phyloP scores from a whole-genome alignment of 2,329 filamentous ascomycete genomes.

The Diaporthe australafricana region DNA sequence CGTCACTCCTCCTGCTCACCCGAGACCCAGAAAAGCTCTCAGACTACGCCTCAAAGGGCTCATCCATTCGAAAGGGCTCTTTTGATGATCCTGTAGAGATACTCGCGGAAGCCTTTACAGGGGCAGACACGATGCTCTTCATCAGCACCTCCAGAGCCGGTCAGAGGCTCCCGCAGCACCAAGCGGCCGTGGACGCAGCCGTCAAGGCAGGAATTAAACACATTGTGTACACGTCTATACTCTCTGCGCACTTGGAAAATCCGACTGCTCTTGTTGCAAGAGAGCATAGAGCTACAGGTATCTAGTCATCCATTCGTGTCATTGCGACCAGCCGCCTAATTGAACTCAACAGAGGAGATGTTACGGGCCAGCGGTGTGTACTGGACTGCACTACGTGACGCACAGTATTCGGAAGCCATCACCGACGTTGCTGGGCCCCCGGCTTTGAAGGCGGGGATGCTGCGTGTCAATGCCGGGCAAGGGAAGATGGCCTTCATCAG shows the following conservation, averaged over 20 bases:
- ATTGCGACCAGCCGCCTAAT: background rate
- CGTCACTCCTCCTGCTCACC: background rate
- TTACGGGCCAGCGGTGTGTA: background rate
- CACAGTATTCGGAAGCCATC: slow-evolving; percentile 2
- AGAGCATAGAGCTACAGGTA: slow-evolving; percentile 11
- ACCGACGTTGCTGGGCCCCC: slow-evolving; percentile 6
- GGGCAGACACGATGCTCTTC: slow-evolving; percentile 8
- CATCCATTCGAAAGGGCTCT: background rate
- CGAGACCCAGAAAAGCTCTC: slow-evolving; percentile 2
- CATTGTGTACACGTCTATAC: slow-evolving; percentile 17
- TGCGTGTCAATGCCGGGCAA: background rate
- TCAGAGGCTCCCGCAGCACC: slow-evolving; percentile 9
- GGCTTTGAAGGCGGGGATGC: background rate
- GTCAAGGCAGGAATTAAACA: background rate
- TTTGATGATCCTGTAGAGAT: background rate
- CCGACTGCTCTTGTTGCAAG: slow-evolving; percentile 5
- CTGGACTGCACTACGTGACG: slow-evolving; percentile 11
- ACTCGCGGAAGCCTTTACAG: background rate
- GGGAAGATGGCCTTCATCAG: slow-evolving; percentile 8
- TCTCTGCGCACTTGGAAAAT: slow-evolving; percentile 7
- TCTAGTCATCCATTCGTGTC: too few relatives aligned
- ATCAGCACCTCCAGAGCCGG: slow-evolving; percentile 9
- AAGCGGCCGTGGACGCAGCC: slow-evolving; percentile 1
- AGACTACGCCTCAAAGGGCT: background rate
- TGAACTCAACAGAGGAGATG: background rate